phyloP scores from a whole-genome alignment of 331 rosid species.

The Malus hybrid region DNA sequence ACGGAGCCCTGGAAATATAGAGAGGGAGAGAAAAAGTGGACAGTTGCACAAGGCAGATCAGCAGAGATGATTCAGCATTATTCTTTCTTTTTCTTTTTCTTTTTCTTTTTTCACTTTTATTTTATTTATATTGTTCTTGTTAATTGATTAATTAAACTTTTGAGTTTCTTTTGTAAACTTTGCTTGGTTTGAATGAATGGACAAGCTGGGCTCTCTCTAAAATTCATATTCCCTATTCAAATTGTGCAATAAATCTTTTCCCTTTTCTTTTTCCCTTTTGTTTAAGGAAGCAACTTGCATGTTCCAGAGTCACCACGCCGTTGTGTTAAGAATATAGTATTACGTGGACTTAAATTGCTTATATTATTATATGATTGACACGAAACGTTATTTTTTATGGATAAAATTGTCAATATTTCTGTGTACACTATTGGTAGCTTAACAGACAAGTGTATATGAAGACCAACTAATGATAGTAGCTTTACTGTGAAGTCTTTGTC shows the following conservation, averaged over 20 bases:
- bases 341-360: too few species aligned
- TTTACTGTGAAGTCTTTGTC: too few species aligned
- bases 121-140: background rate
- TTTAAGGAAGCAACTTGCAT: too few species aligned
- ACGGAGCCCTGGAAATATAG: background rate
- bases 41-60: background rate
- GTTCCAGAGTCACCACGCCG: too few species aligned
- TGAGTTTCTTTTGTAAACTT: background rate
- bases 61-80: slow-evolving; percentile 8
- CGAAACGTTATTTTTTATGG: too few species aligned
- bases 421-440: too few species aligned
- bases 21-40: background rate
- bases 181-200: slow-evolving; percentile 10
- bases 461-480: too few species aligned
- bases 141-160: background rate
- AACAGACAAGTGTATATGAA: too few species aligned
- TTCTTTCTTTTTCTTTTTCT: background rate
- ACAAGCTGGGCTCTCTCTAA: slow-evolving; percentile 2
- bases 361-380: too few species aligned
- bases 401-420: too few species aligned
- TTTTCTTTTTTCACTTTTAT: background rate
- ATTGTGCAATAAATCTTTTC: background rate
- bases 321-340: too few species aligned
- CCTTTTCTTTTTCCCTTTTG: too few species aligned
- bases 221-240: background rate